Evolutionary conservation across 805 yeast genomes (phyloP), one percentile per base, ranked within the genome.

Genomic region (Lipomyces yamadae): DNA sequence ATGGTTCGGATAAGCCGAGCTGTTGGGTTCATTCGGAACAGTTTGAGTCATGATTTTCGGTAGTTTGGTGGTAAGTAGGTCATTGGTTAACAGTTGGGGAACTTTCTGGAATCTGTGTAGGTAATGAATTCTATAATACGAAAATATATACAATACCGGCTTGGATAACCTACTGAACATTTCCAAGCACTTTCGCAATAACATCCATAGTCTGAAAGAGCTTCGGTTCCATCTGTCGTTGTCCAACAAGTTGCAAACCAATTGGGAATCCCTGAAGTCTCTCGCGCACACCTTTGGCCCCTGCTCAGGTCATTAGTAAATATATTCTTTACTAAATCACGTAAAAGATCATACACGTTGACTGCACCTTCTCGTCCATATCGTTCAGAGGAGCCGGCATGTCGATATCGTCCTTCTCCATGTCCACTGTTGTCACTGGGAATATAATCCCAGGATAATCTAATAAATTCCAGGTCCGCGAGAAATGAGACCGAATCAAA

Each of bases 151-250:
- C 33, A 52, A 52, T 10, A 18, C 55, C 15, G 10, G 5, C 13
- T 52, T 10, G 5, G 30, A 11, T 24, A 13, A 4, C 7, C 34
- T 52, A 52, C 15, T 52, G 55, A n/a, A 24, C 55, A 8, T 52
- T 52, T 6, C 33, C 55, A 13, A 52, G 55, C 52, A 60, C 57
- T 30, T 60, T 59, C 15, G 58, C 50, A n/a, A 69, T 58, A 37
- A 35, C 65, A 39, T 57, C 45, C 65, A 63, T 61, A 13, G 70
- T 65, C 62, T 69, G 71, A 61, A 69, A 69, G 42, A 69, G 62
- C 59, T 67, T 65, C 7, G 72, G 71, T 68, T 69, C 72, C 71
- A 68, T 67, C 64, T 68, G 72, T 30, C 71, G 61, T 60, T 69
- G 72, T 18, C 72, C 72, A 4, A 69, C 69, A 3, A 69, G 50